Conservation (phyloP, 768 basidiomycete species). For the Auriscalpium microsporum region DNA sequence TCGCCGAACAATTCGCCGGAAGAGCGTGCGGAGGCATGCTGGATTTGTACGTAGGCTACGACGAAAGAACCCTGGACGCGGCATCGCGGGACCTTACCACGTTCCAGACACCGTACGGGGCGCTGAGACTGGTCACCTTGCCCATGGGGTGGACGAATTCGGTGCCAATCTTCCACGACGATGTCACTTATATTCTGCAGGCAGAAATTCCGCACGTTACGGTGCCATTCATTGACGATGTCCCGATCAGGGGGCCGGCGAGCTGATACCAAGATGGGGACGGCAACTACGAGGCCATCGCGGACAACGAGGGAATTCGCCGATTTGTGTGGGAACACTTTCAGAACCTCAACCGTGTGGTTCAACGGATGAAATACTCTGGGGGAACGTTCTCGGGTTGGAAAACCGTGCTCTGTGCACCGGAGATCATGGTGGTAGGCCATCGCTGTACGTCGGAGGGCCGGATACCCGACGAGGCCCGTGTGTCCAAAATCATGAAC, state of each 20-base stretch:
- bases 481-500: slow-evolving; percentile 19
- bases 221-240: slow-evolving; percentile 32
- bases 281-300: slow-evolving; percentile 28
- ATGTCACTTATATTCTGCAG: slow-evolving; percentile 29
- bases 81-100: slow-evolving; percentile 31
- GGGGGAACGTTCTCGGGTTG: slow-evolving; percentile 30
- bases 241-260: slow-evolving; percentile 25
- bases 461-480: slow-evolving; percentile 19
- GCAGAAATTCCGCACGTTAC: slow-evolving; percentile 32
- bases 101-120: slow-evolving; percentile 32
- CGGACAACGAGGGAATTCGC: slow-evolving; percentile 27
- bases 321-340: slow-evolving; percentile 35
- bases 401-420: slow-evolving; percentile 26
- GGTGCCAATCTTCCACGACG: slow-evolving; percentile 31
- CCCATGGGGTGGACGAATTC: slow-evolving; percentile 38
- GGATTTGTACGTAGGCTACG: slow-evolving; percentile 26
- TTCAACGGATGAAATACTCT: slow-evolving; percentile 28
- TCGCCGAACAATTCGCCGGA: slow-evolving; percentile 18
- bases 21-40: slow-evolving; percentile 13
- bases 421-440: slow-evolving; percentile 26
- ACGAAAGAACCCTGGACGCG: slow-evolving; percentile 23
- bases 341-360: slow-evolving; percentile 26
- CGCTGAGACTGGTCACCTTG: slow-evolving; percentile 22
- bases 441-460: slow-evolving; percentile 30
- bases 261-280: slow-evolving; percentile 22